Percentiles rank a stretch among this genome's conserved stretches.
Evolutionary conservation across 2,329 filamentous ascomycete genomes (phyloP).

Genomic region (Helminthosporium solani): DNA sequence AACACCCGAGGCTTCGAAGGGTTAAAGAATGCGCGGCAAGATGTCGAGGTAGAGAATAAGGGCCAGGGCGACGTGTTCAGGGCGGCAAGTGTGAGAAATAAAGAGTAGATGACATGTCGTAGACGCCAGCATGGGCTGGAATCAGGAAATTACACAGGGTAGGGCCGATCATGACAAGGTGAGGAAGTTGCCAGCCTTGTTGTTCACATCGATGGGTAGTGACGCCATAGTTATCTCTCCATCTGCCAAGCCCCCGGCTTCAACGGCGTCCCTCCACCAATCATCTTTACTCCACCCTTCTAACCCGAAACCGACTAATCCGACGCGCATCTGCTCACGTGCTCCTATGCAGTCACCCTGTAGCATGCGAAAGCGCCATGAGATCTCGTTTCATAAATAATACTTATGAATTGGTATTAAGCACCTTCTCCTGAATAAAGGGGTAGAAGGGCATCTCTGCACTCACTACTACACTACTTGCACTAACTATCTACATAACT

Average conservation of each 20-base stretch:
- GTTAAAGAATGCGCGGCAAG: not conserved
- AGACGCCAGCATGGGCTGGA: constrained; percentile 5
- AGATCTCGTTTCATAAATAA: not conserved
- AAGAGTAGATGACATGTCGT: constrained; percentile 1
- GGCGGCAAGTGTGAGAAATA: constrained; percentile 4
- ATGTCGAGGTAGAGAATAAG: constrained; percentile 11
- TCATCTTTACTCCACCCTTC: constrained; percentile 11
- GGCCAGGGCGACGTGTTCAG: constrained; percentile 15
- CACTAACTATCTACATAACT: too few relatives aligned
- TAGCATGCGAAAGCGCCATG: too few relatives aligned
- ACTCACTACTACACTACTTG: too few relatives aligned
- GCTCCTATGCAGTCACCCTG: too few relatives aligned
- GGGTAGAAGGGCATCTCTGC: too few relatives aligned
- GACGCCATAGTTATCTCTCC: constrained; percentile 25
- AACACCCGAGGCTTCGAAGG: constrained; percentile 2
- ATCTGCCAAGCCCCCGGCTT: constrained; percentile 13
- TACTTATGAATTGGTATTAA: constrained; percentile 3
- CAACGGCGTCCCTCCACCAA: constrained; percentile 11
- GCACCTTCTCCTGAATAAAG: not conserved
- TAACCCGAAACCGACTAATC: not conserved
- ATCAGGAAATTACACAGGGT: constrained; percentile 10
- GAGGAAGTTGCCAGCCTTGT: constrained; percentile 12
- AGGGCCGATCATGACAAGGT: constrained; percentile 14
- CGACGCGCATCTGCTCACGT: not conserved
- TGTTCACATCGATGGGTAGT: constrained; percentile 5